Conservation (phyloP, 768 basidiomycete species). For the Mycena leptocephala region DNA sequence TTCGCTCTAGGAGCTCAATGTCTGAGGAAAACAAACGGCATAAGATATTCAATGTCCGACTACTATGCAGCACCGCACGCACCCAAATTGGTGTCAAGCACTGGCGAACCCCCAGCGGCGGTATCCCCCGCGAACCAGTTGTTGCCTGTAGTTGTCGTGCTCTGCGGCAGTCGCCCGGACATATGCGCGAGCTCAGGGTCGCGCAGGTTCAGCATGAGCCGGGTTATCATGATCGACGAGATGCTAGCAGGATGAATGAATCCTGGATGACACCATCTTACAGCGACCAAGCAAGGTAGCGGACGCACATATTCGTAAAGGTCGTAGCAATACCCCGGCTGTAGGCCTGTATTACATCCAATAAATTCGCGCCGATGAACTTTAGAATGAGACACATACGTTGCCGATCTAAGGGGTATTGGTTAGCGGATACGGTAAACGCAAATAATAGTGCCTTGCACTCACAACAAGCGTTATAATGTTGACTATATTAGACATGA, state of each 20-base stretch:
- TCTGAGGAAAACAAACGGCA: not conserved
- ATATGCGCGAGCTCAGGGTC: conserved; percentile 14
- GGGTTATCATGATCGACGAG: conserved; percentile 24
- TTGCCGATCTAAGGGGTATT: not conserved
- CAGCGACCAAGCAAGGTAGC: not conserved
- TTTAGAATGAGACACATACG: not conserved
- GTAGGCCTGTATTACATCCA: conserved; percentile 3
- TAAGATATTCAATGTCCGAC: not conserved
- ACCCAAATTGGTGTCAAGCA: too few relatives aligned
- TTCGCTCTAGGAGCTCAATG: not conserved
- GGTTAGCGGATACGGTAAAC: not conserved
- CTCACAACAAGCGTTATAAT: conserved; percentile 24
- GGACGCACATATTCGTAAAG: conserved; percentile 22
- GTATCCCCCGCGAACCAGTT: not conserved
- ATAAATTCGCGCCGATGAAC: not conserved
- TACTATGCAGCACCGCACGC: not conserved
- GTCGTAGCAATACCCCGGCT: conserved; percentile 17
- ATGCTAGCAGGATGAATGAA: conserved; percentile 3
- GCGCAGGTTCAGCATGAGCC: conserved; percentile 31
- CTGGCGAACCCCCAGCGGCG: too few relatives aligned
- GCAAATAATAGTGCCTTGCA: not conserved
- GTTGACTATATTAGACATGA: conserved; percentile 6
- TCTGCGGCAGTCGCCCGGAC: conserved; percentile 1
- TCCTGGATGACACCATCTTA: not conserved
- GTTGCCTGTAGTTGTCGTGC: not conserved